Percentiles rank a stretch among this genome's conserved stretches.
Conservation (phyloP, 2,329 filamentous ascomycete species). For the Capronia americana region DNA sequence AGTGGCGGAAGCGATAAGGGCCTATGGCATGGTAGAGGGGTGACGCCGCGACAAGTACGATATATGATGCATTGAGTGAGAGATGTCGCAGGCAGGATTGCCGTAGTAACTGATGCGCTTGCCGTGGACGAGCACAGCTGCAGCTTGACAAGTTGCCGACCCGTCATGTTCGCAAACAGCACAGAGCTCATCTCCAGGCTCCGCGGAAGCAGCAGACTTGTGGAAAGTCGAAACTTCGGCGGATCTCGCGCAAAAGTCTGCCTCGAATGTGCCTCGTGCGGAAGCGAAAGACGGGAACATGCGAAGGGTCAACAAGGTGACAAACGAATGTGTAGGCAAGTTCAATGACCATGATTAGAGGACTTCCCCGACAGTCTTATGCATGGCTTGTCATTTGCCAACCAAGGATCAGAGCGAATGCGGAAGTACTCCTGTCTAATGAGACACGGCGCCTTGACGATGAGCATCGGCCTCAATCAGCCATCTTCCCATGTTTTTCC, state of each 20-base stretch:
- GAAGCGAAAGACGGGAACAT: not conserved
- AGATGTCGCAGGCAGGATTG: not conserved
- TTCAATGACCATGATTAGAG: no score
- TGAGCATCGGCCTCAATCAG: not conserved
- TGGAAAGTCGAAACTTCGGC: not conserved
- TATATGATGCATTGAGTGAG: not conserved
- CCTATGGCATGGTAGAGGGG: not conserved
- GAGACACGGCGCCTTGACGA: not conserved
- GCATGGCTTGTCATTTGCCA: not conserved
- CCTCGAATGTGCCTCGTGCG: not conserved
- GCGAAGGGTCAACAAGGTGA: not conserved
- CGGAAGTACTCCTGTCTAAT: conserved; percentile 2
- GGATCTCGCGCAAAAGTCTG: not conserved
- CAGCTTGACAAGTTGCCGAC: not conserved
- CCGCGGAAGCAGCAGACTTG: not conserved
- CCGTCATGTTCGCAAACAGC: not conserved
- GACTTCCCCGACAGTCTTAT: not conserved
- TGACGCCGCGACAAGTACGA: not conserved
- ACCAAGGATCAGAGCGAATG: not conserved
- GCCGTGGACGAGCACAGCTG: not conserved
- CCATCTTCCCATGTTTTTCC: not conserved
- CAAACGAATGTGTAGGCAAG: not conserved
- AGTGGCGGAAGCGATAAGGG: not conserved
- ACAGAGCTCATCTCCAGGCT: not conserved
- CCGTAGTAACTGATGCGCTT: not conserved